These are phyloP conservation scores for Piromyces finnis DNA, from an alignment of 192 early-diverging fungal genomes.

Conservation along the genomic window DNA sequence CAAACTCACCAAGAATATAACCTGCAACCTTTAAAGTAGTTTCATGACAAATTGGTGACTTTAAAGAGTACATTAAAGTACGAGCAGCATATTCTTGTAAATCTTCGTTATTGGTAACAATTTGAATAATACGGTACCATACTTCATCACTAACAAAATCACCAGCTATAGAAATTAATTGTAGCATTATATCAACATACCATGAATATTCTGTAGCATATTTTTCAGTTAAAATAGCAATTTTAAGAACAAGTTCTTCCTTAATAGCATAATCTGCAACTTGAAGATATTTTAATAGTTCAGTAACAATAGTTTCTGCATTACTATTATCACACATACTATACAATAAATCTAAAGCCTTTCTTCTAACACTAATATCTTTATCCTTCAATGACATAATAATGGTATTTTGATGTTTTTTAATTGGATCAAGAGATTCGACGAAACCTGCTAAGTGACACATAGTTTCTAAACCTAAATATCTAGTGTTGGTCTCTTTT, in stretches of 20 bases:
- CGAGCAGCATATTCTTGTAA: slow-evolving; percentile 84
- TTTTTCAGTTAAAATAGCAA: slow-evolving; percentile 96
- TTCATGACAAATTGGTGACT: slow-evolving; percentile 87
- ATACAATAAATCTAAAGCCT: slow-evolving; percentile 88
- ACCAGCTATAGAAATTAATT: slow-evolving; percentile 84
- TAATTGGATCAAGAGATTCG: slow-evolving; percentile 68
- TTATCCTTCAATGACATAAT: slow-evolving; percentile 85
- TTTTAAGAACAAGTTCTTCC: slow-evolving; percentile 97
- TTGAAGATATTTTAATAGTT: slow-evolving; percentile 67
- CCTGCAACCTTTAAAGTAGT: slow-evolving; percentile 87
- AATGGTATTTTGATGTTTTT: slow-evolving; percentile 69
- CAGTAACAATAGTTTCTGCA: slow-evolving; percentile 69
- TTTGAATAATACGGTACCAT: slow-evolving; percentile 95
- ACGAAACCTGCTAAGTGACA: slow-evolving; percentile 67
- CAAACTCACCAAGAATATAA: slow-evolving; percentile 95
- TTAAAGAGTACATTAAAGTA: slow-evolving; percentile 61
- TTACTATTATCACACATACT: slow-evolving; percentile 89
- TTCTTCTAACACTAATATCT: slow-evolving; percentile 89
- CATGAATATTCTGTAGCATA: slow-evolving; percentile 93
- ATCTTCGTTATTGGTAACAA: slow-evolving; percentile 87
- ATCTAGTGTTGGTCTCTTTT: slow-evolving; percentile 96
- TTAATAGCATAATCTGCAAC: slow-evolving; percentile 77
- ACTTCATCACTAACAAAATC: slow-evolving; percentile 93
- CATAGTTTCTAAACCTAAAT: slow-evolving; percentile 94
- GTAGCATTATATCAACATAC: slow-evolving; percentile 97